Evolutionary conservation across 2,329 filamentous ascomycete species (phyloP).

Genomic region (Camptophora hylomeconis): DNA sequence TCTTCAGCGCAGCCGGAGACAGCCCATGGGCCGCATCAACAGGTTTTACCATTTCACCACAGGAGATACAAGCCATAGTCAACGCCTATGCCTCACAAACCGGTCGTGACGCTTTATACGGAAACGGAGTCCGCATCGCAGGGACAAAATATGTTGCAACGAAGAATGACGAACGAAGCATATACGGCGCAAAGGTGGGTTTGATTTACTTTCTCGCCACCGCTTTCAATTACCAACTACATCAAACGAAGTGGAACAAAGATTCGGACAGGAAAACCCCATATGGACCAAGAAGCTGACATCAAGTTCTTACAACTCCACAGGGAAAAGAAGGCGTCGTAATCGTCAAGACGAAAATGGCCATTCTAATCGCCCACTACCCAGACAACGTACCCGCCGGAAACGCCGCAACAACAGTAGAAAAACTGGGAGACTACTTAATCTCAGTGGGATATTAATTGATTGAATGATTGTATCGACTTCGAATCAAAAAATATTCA

Average conservation of each 20-base stretch:
- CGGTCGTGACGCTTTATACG: slow-evolving; percentile 52
- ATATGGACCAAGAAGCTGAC: slow-evolving; percentile 1
- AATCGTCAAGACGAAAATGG: slow-evolving; percentile 76
- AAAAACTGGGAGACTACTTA: slow-evolving; percentile 78
- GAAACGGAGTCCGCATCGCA: slow-evolving; percentile 60
- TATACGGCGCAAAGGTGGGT: slow-evolving; percentile 77
- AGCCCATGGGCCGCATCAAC: slow-evolving; percentile 62
- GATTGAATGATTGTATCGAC: too few relatives aligned
- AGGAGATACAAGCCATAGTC: slow-evolving; percentile 44
- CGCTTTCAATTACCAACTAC: slow-evolving; percentile 6
- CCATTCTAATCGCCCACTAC: slow-evolving; percentile 82
- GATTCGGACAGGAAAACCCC: background rate
- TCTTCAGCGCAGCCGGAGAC: slow-evolving; percentile 69
- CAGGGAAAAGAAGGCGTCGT: slow-evolving; percentile 70
- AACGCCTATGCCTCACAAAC: slow-evolving; percentile 38
- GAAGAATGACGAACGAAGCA: slow-evolving; percentile 60
- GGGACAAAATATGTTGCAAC: slow-evolving; percentile 69
- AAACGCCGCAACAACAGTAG: slow-evolving; percentile 64
- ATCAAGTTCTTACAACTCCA: slow-evolving; percentile 9
- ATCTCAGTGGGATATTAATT: slow-evolving; percentile 66
- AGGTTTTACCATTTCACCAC: slow-evolving; percentile 55
- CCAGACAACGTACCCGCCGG: slow-evolving; percentile 59
- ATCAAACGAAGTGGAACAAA: slow-evolving; percentile 1
- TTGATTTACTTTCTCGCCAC: slow-evolving; percentile 1
- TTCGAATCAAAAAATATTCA: too few relatives aligned